These are phyloP conservation scores for Isabelozyma pseudorhagii DNA, from an alignment of 805 yeast species.

Conservation along the genomic window DNA sequence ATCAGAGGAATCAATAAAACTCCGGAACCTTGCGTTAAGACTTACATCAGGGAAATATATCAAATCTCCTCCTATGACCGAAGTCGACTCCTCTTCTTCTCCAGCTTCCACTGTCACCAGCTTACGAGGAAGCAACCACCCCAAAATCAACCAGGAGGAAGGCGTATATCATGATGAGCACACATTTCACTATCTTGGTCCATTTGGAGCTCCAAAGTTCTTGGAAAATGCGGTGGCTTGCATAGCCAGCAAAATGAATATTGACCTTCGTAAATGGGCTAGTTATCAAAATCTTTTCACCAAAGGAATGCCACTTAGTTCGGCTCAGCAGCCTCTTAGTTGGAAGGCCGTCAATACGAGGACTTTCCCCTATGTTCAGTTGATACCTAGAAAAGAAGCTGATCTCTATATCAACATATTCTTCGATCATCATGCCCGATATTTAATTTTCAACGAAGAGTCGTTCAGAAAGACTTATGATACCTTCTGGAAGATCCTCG, in stretches of 20 bases:
- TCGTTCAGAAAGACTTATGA: constrained; percentile 1
- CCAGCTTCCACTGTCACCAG: not conserved
- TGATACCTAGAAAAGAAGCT: constrained; percentile 31
- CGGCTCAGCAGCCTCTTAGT: not conserved
- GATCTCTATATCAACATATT: constrained; percentile 34
- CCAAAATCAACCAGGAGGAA: constrained; percentile 1
- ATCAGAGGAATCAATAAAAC: constrained; percentile 2
- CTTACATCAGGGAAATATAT: constrained; percentile 6
- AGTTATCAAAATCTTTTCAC: not conserved
- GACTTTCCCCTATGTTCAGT: constrained; percentile 37
- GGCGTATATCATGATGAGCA: constrained; percentile 9
- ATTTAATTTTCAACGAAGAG: constrained; percentile 28
- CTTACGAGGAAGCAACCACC: not conserved
- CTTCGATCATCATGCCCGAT: constrained; percentile 43
- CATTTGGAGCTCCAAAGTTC: constrained; percentile 11
- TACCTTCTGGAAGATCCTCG: not conserved
- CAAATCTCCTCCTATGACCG: not conserved
- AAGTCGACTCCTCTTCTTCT: not conserved
- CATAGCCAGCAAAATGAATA: not conserved
- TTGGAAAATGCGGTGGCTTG: constrained; percentile 4
- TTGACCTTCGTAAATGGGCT: not conserved
- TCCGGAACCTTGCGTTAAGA: constrained; percentile 6
- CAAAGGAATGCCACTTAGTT: not conserved
- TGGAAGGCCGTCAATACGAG: constrained; percentile 1
- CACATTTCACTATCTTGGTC: constrained; percentile 11